These are phyloP conservation scores for Arabidopsis arenosa DNA, from an alignment of 345 rosid genomes.

Conservation along the genomic window DNA sequence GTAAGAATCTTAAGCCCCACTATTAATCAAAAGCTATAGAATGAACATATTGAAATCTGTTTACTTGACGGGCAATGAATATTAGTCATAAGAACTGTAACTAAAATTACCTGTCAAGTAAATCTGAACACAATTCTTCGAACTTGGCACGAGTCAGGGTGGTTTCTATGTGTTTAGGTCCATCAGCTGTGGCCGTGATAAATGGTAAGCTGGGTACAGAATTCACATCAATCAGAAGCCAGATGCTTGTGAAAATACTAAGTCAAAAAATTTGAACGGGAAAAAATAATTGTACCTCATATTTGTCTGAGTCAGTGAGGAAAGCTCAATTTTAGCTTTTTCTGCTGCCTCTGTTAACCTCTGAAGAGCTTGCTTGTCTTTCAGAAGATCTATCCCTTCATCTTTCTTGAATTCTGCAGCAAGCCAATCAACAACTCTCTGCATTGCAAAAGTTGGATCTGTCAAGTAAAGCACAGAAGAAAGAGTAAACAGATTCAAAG, in stretches of 20 bases:
- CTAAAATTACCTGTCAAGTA: conserved; percentile 77
- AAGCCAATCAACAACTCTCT: conserved; percentile 99
- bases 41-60: not conserved
- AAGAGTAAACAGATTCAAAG: not conserved
- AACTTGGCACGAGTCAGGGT: conserved; percentile 92
- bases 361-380: conserved; percentile 98
- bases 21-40: not conserved
- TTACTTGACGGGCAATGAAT: not conserved
- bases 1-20: not conserved
- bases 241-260: not conserved
- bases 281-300: conserved; percentile 56
- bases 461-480: not conserved
- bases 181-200: conserved; percentile 98
- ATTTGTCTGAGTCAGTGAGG: conserved; percentile 88
- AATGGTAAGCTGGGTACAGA: conserved; percentile 76
- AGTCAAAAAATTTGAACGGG: not conserved
- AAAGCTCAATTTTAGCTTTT: conserved; percentile 97
- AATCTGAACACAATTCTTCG: conserved; percentile 88
- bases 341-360: conserved; percentile 93
- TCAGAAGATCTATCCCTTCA: conserved; percentile 94
- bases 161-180: conserved; percentile 95
- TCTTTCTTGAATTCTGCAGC: conserved; percentile 74
- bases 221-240: not conserved
- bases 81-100: not conserved
- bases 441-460: conserved; percentile 29